Base-by-base conservation (phyloP, 129 eudicot genomes). In the Rutidosis leptorrhynchoides region DNA sequence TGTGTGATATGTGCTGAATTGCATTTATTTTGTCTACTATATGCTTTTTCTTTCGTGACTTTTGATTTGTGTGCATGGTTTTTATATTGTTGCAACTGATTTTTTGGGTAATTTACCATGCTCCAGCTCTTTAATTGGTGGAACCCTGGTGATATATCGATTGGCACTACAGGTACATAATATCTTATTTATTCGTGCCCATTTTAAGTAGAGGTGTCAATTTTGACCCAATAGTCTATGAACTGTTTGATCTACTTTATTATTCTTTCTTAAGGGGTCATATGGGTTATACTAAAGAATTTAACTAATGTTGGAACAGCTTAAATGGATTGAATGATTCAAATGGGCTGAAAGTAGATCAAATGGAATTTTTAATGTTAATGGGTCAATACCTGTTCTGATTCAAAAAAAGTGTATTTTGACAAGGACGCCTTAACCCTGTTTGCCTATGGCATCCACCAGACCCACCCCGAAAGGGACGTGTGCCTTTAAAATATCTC, bases 111-210 rank as follows among this genome's bases (percentile, higher is more conserved):
- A 81, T 27, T 81, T 82, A 79, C 71, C 68, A 7, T 79, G 78
- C 83, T 75, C 87, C 21, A 61, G 35, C 69, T 42, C 87, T 63
- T 93, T 88, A 74, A 64, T 63, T 77, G 86, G 77, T 76, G 98
- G 98, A 66, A 71, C 84, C 69, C 57, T 93, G 64, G 98, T 93
- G 67, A 93, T 93, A 78, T 93, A 88, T 62, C 96, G 98, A 16
- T 72, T 93, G 88, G 98, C 98, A 35, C 98, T 96, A 56, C 98
- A 88, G 96, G 96, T 93, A 54, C 30, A 20, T 66, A 11, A 14
- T 45, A 24, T 29, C 15, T 33, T 3, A 55, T 17, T 27, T 25
- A 42, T 62, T 78, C 40, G 23, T n/a, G 24, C 10, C 24, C 23
- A 49, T n/a, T 48, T 7, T 22, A n/a, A 17, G 55, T 49, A 49